These are phyloP conservation scores for Candida sakaeoensis DNA, from an alignment of 805 yeast species.

Conservation along the genomic window DNA sequence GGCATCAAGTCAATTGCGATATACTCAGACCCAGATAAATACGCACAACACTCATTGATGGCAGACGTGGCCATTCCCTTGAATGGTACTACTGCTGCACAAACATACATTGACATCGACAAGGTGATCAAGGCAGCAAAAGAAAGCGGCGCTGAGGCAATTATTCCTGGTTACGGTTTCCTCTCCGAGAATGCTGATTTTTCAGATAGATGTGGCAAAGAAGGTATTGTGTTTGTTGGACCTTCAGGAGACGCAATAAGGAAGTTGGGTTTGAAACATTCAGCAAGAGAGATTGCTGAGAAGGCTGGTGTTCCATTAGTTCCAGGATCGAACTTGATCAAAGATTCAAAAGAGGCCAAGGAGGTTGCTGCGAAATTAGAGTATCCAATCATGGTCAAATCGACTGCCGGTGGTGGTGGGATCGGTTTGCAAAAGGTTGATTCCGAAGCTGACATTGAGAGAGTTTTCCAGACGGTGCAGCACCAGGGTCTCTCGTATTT, in stretches of 20 bases:
- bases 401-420: conserved; percentile 99
- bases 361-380: conserved; percentile 68
- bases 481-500: conserved; percentile 92
- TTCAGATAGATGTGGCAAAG: conserved; percentile 78
- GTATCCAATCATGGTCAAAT: conserved; percentile 93
- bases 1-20: conserved; percentile 80
- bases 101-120: conserved; percentile 82
- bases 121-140: conserved; percentile 86
- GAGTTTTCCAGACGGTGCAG: conserved; percentile 85
- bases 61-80: conserved; percentile 83
- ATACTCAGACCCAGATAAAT: conserved; percentile 86
- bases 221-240: conserved; percentile 91
- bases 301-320: conserved; percentile 93
- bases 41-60: conserved; percentile 76
- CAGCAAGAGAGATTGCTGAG: conserved; percentile 91
- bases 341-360: conserved; percentile 68
- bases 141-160: conserved; percentile 83
- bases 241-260: conserved; percentile 93
- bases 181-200: conserved; percentile 95
- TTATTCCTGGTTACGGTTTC: conserved; percentile 97
- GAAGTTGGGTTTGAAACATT: conserved; percentile 88
- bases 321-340: conserved; percentile 91
- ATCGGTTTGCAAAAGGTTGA: conserved; percentile 95
- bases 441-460: conserved; percentile 70
- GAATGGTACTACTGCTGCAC: conserved; percentile 81